Evolutionary conservation across 2,329 filamentous ascomycete genomes (phyloP), one percentile per base, ranked within the genome.

Genomic region (Penicillium glabrum): DNA sequence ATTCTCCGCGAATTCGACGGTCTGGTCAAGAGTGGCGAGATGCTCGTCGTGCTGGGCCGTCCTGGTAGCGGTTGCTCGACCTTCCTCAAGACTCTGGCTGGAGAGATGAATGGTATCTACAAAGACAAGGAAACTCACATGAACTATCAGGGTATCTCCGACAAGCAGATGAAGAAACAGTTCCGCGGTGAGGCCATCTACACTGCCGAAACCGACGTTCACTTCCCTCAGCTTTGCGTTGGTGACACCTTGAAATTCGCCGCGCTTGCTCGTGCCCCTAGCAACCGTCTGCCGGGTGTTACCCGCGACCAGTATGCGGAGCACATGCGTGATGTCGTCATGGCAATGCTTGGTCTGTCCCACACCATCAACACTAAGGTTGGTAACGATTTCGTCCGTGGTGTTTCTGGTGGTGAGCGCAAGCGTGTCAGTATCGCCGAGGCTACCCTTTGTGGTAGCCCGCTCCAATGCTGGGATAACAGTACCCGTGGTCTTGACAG

Each of bases 101-200:
- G 91, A 62, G 90, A 96, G 74, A 90, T 89, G 58, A 89, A 92
- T 62, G 91, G 91, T 60, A 89, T 96, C 67, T 85, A 84, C 64
- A 82, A 95, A 49, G 89, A 91, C 51, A 76, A 87, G 1, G 75
- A 79, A 8, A 88, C 90, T 0, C 84, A 89, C 57, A 84, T 96
- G 73, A 95, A 96, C 77, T 96, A 96, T 71, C 89, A 95, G 62
- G 77, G 76, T 64, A 74, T 75, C 44, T 67, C 72, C 5, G 69
- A 69, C 46, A 68, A 72, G 57, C 61, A 91, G 69, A 93, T 95
- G 89, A 86, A 89, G 75, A 84, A 84, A 11, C 80, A 81, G 19
- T 92, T 93, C 77, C 87, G 89, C 27, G 91, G 91, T 62, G 91
- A 96, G 75, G 89, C 89, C 60, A 93, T 95, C 71, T 95, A 95